Evolutionary conservation across 257 asterid species (phyloP).

Genomic region (Gynochthodes officinalis): DNA sequence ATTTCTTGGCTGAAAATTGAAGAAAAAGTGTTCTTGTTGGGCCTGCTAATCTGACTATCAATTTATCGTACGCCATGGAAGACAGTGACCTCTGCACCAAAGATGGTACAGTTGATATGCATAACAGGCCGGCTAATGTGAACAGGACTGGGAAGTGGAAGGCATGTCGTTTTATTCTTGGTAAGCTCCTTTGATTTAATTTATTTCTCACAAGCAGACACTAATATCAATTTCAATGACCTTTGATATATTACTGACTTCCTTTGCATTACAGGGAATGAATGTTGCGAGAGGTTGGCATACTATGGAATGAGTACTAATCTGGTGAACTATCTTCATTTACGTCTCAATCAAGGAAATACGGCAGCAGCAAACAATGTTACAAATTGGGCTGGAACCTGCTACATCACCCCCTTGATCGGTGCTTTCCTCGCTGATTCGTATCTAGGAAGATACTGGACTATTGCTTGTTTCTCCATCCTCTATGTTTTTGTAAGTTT

Average conservation of each 20-base stretch:
- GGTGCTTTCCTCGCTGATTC: slow-evolving; percentile 85
- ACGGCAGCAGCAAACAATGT: slow-evolving; percentile 55
- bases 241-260: background rate
- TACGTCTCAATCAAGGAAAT: slow-evolving; percentile 40
- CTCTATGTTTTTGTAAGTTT: slow-evolving; percentile 56
- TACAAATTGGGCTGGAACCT: slow-evolving; percentile 76
- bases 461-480: slow-evolving; percentile 61
- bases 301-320: slow-evolving; percentile 88
- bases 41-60: too few relatives aligned
- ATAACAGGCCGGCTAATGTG: slow-evolving; percentile 57
- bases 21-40: background rate
- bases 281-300: slow-evolving; percentile 80
- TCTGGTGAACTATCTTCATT: slow-evolving; percentile 61
- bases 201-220: too few relatives aligned
- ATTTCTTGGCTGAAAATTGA: background rate
- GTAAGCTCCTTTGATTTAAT: slow-evolving; percentile 23
- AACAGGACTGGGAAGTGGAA: slow-evolving; percentile 71
- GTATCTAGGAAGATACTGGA: slow-evolving; percentile 66
- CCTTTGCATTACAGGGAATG: slow-evolving; percentile 43
- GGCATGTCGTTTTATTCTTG: slow-evolving; percentile 74
- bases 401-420: slow-evolving; percentile 68
- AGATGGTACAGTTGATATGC: slow-evolving; percentile 59
- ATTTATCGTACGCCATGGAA: slow-evolving; percentile 15
- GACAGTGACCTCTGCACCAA: slow-evolving; percentile 38
- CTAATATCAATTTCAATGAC: background rate